Evolutionary conservation across 805 yeast genomes (phyloP), one percentile per base, ranked within the genome.

Genomic region (Candida succiphila): DNA sequence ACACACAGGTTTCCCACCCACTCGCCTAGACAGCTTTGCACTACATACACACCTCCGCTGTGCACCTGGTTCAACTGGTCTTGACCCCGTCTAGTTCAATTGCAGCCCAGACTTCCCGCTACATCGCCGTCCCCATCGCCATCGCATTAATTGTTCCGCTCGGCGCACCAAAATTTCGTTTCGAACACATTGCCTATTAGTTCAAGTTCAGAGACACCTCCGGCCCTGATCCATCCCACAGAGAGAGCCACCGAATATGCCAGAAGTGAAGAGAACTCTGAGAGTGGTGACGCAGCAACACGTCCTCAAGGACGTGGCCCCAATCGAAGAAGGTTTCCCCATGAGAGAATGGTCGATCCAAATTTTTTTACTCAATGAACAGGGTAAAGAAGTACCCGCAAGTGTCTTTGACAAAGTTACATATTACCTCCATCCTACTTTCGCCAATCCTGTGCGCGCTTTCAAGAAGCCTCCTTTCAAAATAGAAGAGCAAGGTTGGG

Each of bases 401-500:
- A 75, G 67, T 30, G 69, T 89, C 36, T 82, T 89, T 49, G 97
- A 92, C 56, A 84, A 82, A 58, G 96, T 87, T 34, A 87, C 94
- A 4, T 89, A 89, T 57, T 79, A 86, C 45, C 69, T 92, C 42
- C 98, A 89, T 63, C 97, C 96, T 32, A 92, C 97, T 8, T 89
- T 89, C 61, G 75, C 75, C 32, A 87, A 87, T 55, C 97, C 97
- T 9, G 78, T 73, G 42, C 73, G 96, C 54, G 67, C 80, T 10
- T 56, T 86, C 52, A 84, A 82, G 50, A 78, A 78, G 49, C 72
- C 82, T 8, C 98, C 98, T 9, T 89, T 88, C 61, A 72, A 61
- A 51, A 80, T 89, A 37, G 83, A 76, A 49, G 98, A 89, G 56
- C 79, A 85, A 61, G 98, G 98, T 33, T 89, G 98, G 97, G 98